Conservation (phyloP, 495 filamentous ascomycete genomes). For the Penicillium manginii region DNA sequence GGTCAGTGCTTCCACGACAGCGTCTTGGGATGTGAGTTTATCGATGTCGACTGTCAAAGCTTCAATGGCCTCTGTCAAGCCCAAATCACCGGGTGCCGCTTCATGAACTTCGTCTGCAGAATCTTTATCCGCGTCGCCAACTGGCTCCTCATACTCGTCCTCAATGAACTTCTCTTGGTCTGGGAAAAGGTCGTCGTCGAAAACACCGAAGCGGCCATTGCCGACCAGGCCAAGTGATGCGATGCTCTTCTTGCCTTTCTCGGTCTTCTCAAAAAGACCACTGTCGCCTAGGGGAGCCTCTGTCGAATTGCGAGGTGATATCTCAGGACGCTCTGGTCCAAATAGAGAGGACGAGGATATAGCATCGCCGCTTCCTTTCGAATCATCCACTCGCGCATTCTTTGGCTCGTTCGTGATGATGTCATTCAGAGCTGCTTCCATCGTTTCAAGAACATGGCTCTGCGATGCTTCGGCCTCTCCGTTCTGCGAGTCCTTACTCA, state of each 20-base stretch:
- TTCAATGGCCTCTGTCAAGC: constrained; percentile 89
- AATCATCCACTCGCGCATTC: constrained; percentile 65
- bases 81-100: constrained; percentile 93
- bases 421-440: constrained; percentile 92
- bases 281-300: constrained; percentile 53
- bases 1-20: constrained; percentile 87
- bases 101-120: constrained; percentile 86
- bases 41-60: constrained; percentile 86
- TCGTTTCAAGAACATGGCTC: constrained; percentile 76
- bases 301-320: constrained; percentile 58
- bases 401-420: constrained; percentile 84
- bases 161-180: constrained; percentile 87
- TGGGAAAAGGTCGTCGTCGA: constrained; percentile 91
- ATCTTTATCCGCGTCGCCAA: constrained; percentile 60
- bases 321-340: constrained; percentile 51
- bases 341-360: constrained; percentile 37
- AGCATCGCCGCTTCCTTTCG: constrained; percentile 56
- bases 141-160: constrained; percentile 79
- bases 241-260: constrained; percentile 77
- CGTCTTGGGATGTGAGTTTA: constrained; percentile 82
- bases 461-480: constrained; percentile 49
- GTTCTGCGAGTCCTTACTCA: constrained; percentile 55
- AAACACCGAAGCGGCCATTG: constrained; percentile 81
- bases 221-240: constrained; percentile 89
- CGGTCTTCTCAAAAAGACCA: constrained; percentile 23